These are phyloP conservation scores for Neurospora intermedia DNA, from an alignment of 495 filamentous ascomycete species.

Conservation along the genomic window DNA sequence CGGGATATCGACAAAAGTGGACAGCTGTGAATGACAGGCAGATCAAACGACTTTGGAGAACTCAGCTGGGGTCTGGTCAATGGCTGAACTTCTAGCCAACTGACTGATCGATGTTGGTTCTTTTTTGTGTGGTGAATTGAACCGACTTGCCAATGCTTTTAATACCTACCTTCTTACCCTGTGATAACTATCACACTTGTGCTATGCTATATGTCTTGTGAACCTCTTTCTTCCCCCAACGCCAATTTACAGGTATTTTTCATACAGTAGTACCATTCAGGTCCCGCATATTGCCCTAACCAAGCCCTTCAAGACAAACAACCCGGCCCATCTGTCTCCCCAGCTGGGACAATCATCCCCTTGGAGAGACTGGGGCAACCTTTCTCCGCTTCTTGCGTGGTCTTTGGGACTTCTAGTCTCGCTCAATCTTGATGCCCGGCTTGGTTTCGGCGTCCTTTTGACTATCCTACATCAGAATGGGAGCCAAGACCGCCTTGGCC, in stretches of 20 bases:
- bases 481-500: conserved; percentile 28
- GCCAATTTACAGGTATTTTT: neutral
- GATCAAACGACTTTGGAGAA: neutral
- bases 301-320: neutral
- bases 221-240: neutral
- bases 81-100: neutral
- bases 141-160: neutral
- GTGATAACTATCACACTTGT: neutral
- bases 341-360: neutral
- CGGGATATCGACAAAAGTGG: neutral
- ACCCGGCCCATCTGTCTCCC: neutral
- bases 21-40: neutral
- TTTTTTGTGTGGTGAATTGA: neutral
- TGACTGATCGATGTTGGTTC: neutral
- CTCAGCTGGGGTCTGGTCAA: neutral
- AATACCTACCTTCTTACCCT: neutral
- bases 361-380: neutral
- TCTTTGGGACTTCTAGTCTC: neutral
- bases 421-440: neutral
- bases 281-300: neutral
- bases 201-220: neutral
- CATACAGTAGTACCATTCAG: neutral
- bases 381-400: neutral
- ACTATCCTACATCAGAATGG: conserved; percentile 26
- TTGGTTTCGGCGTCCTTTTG: neutral